A percentile compares a stretch with the other conserved stretches of the same genome.
Conservation (phyloP, 495 filamentous ascomycete genomes). For the Peziza echinospora region DNA sequence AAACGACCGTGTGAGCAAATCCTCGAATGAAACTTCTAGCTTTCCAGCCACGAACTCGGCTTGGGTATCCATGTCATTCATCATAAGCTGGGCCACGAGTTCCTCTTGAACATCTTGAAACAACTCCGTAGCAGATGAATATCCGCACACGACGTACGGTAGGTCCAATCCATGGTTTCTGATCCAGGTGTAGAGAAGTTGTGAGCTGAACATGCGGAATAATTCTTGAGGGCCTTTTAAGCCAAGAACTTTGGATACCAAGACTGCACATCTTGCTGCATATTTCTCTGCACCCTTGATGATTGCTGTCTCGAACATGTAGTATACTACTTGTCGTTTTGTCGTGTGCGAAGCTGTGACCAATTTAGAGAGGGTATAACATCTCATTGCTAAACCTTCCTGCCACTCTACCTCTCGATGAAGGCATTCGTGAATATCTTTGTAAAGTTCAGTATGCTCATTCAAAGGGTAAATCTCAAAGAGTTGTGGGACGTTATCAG, state of each 20-base stretch:
- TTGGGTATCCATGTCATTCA: conserved; percentile 51
- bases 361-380: conserved; percentile 51
- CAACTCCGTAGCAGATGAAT: conserved; percentile 43
- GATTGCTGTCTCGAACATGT: conserved; percentile 73
- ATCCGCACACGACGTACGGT: conserved; percentile 67
- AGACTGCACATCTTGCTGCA: conserved; percentile 44
- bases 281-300: conserved; percentile 40
- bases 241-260: conserved; percentile 40
- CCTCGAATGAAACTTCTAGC: conserved; percentile 30
- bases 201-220: conserved; percentile 73
- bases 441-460: conserved; percentile 48
- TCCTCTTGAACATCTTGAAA: conserved; percentile 57
- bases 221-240: conserved; percentile 42
- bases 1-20: conserved; percentile 48
- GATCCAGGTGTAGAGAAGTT: conserved; percentile 79
- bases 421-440: conserved; percentile 48
- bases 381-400: conserved; percentile 70
- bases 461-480: conserved; percentile 55
- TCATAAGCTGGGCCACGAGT: conserved; percentile 57
- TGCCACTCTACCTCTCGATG: conserved; percentile 44
- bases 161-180: conserved; percentile 31
- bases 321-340: conserved; percentile 62
- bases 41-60: conserved; percentile 33
- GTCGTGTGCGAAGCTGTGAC: conserved; percentile 56
- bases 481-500: conserved; percentile 32